Evolutionary conservation across 257 asterid genomes (phyloP).

Genomic region (Paraleonurus japonicus): DNA sequence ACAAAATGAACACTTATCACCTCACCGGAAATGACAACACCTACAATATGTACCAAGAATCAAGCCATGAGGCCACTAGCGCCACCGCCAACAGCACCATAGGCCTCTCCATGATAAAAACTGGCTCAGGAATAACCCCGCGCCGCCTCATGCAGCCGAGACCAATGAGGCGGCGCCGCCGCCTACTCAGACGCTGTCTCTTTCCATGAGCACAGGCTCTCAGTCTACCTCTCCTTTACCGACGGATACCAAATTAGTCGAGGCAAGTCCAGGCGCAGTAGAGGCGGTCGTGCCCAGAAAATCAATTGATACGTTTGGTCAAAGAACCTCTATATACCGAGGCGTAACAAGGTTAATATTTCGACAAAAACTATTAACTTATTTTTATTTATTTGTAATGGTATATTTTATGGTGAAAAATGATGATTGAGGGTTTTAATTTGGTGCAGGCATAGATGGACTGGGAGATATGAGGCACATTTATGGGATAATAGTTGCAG

Average conservation of each 20-base stretch:
- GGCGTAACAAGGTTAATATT: constrained; percentile 58
- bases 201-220: constrained; percentile 72
- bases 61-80: background rate
- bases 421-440: too few relatives aligned
- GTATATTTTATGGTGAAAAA: too few relatives aligned
- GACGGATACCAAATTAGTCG: constrained; percentile 30
- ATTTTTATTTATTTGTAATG: too few relatives aligned
- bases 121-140: constrained; percentile 66
- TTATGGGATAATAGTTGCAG: constrained; percentile 94
- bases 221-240: constrained; percentile 25
- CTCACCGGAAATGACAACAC: background rate
- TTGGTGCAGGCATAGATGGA: constrained; percentile 93
- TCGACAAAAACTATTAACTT: too few relatives aligned
- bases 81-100: constrained; percentile 26
- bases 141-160: constrained; percentile 28
- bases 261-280: background rate
- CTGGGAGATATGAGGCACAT: constrained; percentile 92
- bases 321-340: constrained; percentile 87
- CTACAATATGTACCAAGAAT: constrained; percentile 31
- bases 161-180: constrained; percentile 7
- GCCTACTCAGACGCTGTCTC: constrained; percentile 48
- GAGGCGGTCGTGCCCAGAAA: constrained; percentile 64
- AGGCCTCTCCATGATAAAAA: constrained; percentile 83
- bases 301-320: constrained; percentile 77
- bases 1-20: background rate